Base-by-base conservation (phyloP, 768 basidiomycete species). In the Russula foetens region DNA sequence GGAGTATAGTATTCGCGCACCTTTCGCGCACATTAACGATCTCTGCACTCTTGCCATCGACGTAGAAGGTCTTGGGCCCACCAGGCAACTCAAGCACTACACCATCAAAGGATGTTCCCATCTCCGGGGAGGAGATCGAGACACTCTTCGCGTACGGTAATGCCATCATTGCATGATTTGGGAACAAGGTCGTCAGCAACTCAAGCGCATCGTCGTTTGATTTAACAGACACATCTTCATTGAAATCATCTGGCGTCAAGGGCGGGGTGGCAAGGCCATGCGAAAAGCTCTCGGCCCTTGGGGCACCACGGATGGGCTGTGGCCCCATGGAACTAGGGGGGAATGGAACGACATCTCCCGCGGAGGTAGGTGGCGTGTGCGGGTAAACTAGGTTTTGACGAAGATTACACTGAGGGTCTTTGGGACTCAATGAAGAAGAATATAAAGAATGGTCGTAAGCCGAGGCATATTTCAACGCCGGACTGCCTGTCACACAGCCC, bases 401-500 rank as follows among this genome's bases (percentile, higher is more conserved):
- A 68, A 58, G 70, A 74, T 50, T 46, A 66, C 64, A 67, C 48
- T 65, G 69, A 53, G 72, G 70, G 63, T 62, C 60, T 46, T 57
- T 68, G 64, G 59, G 77, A 74, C 67, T 76, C 72, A 73, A 75
- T 73, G 70, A 81, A 77, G 63, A 67, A 61, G 45, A 67, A 68
- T 54, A 69, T 59, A 49, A 66, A 54, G 56, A 4, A 12, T 47
- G 51, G 7, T 49, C 33, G 46, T 50, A 58, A 35, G 60, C 24
- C 33, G 69, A 57, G 55, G 56, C 46, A 68, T 77, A 74, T 63
- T 73, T 75, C 71, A 79, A 77, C 90, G 89, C 82, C 85, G 82
- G 81, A 78, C 84, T 81, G 88, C 82, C 91, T 93, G 87, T 93
- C 91, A 93, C 91, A 83, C 89, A 86, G 81, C 82, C 84, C 80